phyloP scores from a whole-genome alignment of 148 eudicot species.

The Arbutus unedo region DNA sequence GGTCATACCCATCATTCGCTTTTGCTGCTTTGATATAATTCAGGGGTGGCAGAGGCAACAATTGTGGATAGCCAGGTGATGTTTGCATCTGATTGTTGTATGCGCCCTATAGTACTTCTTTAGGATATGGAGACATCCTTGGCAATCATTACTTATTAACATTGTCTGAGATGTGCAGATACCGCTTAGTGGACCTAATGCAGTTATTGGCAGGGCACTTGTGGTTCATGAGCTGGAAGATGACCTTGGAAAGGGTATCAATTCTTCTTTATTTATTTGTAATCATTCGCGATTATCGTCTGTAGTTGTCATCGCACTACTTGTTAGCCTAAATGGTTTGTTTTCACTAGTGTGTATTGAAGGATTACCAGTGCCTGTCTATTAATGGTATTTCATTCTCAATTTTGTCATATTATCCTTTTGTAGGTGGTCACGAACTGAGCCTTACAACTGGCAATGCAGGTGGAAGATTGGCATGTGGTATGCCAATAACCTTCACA shows the following conservation, averaged over 20 bases:
- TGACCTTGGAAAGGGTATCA: conserved; percentile 92
- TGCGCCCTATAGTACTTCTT: not conserved
- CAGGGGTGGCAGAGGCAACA: conserved; percentile 93
- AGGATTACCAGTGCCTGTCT: not conserved
- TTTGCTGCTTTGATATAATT: conserved; percentile 8
- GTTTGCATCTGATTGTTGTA: not conserved
- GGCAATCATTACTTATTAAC: not conserved
- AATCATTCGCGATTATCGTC: not conserved
- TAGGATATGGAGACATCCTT: not conserved
- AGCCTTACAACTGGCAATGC: conserved; percentile 94
- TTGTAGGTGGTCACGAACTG: conserved; percentile 91
- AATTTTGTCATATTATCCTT: not conserved
- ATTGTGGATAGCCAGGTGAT: conserved; percentile 78
- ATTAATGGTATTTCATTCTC: not conserved
- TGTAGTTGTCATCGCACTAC: not conserved
- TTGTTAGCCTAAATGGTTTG: not conserved
- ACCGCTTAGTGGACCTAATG: conserved; percentile 76
- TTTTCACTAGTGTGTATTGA: not conserved
- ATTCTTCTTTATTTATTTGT: conserved; percentile 6
- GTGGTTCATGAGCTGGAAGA: conserved; percentile 95
- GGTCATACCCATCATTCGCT: not conserved
- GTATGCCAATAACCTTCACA: conserved; percentile 38
- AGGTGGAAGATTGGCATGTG: conserved; percentile 95
- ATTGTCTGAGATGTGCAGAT: conserved; percentile 47
- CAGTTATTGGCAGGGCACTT: conserved; percentile 88